Evolutionary conservation across 2,329 filamentous ascomycete species (phyloP), one percentile per base, ranked within the genome.

Genomic region (Ceratocystis variospora): DNA sequence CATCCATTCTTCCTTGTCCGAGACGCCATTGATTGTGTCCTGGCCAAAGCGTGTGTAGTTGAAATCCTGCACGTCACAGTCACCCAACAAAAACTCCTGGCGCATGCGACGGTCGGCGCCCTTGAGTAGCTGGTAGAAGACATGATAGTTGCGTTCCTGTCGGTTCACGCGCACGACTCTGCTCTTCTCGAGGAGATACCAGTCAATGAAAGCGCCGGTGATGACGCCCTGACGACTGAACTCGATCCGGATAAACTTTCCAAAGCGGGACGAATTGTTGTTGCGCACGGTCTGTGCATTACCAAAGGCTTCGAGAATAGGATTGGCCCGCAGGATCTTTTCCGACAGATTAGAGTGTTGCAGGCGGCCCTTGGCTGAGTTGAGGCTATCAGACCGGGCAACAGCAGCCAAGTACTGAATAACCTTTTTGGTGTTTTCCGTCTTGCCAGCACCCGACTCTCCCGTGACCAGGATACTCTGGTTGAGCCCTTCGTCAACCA

Each of bases 361-460:
- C 3, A 75, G 73, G 78, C 87, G 76, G 77, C 80, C 77, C 79
- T 86, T 78, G 75, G 82, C 73, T 1, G 87, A 82, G 0, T 87
- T 86, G 68, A 87, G 82, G 0, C 87, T 86, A 68, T 97, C 93
- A 0, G 89, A 85, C 53, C 89, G 88, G 8, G 94, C 94, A 59
- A 99, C 94, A 1, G 94, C 91, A 15, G 94, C 94, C 55, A 99
- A 84, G 73, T 99, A 99, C 72, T 99, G 95, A 66, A 99, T 99
- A 71, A 99, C 94, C 75, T 99, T 99, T 74, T 99, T 99, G 17
- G 94, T 99, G 74, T 99, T 99, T 75, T 99, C 94, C 0, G 94
- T 99, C 78, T 99, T 99, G 71, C 94, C 94, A 44, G 94, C 94
- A 73, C 94, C 94, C 19, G 94, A 99, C 78, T 99, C 94, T 76